Evolutionary conservation across 163 green algal genomes (phyloP).

Genomic region (Picocystis sp.): DNA sequence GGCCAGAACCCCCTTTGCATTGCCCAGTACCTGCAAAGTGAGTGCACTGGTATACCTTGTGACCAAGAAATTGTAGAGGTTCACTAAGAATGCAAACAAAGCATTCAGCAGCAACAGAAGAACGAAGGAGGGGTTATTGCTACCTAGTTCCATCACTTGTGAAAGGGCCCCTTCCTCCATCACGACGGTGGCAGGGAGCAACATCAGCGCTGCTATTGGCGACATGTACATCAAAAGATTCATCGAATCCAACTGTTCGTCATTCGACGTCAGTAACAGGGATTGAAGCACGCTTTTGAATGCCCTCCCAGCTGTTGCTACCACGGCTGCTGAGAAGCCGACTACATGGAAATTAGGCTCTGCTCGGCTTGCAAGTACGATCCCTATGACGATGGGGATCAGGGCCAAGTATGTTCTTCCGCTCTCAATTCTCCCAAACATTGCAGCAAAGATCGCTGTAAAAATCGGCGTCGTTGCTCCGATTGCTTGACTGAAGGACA

Average conservation of each 20-base stretch:
- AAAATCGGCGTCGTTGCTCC: conserved; percentile 82
- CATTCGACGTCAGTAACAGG: conserved; percentile 50
- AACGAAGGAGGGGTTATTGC: not conserved
- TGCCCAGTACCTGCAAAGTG: conserved; percentile 75
- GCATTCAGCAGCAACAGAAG: conserved; percentile 61
- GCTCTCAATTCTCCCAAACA: conserved; percentile 5
- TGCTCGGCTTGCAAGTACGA: conserved; percentile 65
- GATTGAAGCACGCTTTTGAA: conserved; percentile 65
- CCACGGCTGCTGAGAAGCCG: conserved; percentile 70
- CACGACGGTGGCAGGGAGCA: conserved; percentile 31
- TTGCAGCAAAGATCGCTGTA: conserved; percentile 56
- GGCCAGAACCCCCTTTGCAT: conserved; percentile 89
- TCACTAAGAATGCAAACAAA: conserved; percentile 78
- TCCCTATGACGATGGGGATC: conserved; percentile 55
- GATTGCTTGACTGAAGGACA: conserved; percentile 88
- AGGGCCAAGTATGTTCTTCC: conserved; percentile 48
- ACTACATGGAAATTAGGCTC: conserved; percentile 78
- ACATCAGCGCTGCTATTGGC: conserved; percentile 31
- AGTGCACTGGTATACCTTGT: conserved; percentile 86
- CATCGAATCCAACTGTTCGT: conserved; percentile 78
- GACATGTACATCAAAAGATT: conserved; percentile 87
- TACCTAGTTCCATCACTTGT: too few relatives aligned
- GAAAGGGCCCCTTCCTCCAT: too few relatives aligned
- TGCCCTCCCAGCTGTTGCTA: conserved; percentile 50
- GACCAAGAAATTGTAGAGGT: conserved; percentile 96